Evolutionary conservation across 2,329 filamentous ascomycete species (phyloP), one percentile per base, ranked within the genome.

Genomic region (Fusarium sacchari): DNA sequence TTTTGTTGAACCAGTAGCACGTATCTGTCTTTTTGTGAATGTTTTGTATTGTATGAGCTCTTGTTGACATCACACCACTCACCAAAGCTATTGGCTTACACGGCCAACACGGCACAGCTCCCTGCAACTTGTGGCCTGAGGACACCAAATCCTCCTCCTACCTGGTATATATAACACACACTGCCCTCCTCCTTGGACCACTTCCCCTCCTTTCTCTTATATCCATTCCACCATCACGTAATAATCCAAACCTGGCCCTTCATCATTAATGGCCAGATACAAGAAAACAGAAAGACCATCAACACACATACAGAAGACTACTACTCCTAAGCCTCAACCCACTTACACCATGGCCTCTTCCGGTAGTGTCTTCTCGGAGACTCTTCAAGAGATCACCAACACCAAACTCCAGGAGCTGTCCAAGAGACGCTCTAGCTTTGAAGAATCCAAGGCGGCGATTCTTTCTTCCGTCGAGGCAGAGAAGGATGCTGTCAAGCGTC

Each of bases 321-420:
- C 28, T 46, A 36, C 32, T 20, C 43, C 18, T 24, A 47, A 40
- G 22, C 53, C 39, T 39, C 34, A 30, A 7, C 24, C 37, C 69
- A 74, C 34, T 61, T 53, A 47, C 34, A 67, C 14, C 64, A 80
- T 80, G 79, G 55, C 77, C 4, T 61, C 75, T 17, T 78, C 76
- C 1, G 73, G 81, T 36, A 82, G 82, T 62, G 82, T 84, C 68
- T 83, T 85, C 69, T 84, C 83, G 2, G 78, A 83, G 65, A 85
- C 84, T 2, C 79, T 86, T 3, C 82, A 82, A 43, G 80, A 82
- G 55, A 85, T 86, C 69, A 86, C 84, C 42, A 81, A 80, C 46
- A 83, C 81, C 49, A 86, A 86, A 56, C 82, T 86, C 3, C 79
- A 83, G 12, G 83, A 85, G 61, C 77, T 86, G 0, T 83, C 82